phyloP scores from a whole-genome alignment of 208 protist genomes.

The Blechomonas ayalai region DNA sequence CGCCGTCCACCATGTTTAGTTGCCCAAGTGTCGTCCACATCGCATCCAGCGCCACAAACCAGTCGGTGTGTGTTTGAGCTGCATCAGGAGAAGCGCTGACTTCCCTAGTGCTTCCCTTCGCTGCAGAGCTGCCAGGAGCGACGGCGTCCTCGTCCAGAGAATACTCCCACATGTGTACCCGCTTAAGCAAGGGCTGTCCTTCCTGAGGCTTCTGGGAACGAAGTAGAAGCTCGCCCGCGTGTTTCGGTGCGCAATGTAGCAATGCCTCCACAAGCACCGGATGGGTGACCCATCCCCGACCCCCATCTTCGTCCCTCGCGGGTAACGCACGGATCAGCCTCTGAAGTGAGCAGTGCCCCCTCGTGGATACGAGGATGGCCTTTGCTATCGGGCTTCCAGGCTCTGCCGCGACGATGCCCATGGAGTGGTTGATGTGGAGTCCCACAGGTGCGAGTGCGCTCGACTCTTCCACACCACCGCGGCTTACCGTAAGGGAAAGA shows the following conservation, averaged over 20 bases:
- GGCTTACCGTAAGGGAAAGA: conserved; percentile 23
- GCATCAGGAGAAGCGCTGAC: neutral
- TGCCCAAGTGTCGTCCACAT: too few species aligned
- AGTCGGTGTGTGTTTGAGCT: too few species aligned
- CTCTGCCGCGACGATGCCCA: conserved; percentile 30
- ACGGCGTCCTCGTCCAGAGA: conserved; percentile 46
- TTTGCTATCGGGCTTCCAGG: conserved; percentile 37
- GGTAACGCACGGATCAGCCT: conserved; percentile 15
- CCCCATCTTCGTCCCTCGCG: too few species aligned
- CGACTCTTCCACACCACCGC: conserved; percentile 15
- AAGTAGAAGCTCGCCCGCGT: too few species aligned
- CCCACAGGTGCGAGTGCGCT: conserved; percentile 41
- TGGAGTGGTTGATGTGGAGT: conserved; percentile 41
- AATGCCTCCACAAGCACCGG: neutral
- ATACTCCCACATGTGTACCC: conserved; percentile 26
- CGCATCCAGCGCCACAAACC: too few species aligned
- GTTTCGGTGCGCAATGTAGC: too few species aligned
- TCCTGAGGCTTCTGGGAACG: too few species aligned
- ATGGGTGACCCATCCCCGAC: too few species aligned
- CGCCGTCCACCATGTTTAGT: conserved; percentile 21
- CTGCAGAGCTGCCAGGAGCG: neutral
- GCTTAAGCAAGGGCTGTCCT: neutral
- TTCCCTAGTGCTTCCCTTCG: neutral
- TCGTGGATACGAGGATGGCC: conserved; percentile 26
- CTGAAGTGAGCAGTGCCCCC: conserved; percentile 35